phyloP scores from a whole-genome alignment of 2,329 filamentous ascomycete genomes.

The Balansia obtecta region DNA sequence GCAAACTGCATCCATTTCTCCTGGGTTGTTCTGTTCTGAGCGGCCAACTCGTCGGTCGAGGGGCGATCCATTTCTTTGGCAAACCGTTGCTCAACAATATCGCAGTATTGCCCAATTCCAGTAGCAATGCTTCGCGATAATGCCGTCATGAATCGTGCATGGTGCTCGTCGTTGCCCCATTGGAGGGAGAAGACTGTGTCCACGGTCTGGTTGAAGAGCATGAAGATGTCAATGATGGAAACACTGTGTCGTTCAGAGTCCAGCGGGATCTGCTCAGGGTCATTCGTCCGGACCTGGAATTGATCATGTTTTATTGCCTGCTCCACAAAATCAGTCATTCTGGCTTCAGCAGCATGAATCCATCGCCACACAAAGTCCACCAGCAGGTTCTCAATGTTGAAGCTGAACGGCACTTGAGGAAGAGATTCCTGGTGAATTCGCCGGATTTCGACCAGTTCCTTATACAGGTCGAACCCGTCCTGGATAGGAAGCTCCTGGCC shows the following conservation, averaged over 20 bases:
- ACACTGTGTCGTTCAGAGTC: constrained; percentile 86
- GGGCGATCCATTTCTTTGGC: constrained; percentile 85
- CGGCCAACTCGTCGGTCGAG: constrained; percentile 75
- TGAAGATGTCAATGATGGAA: constrained; percentile 86
- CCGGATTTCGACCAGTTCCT: constrained; percentile 74
- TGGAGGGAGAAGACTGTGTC: constrained; percentile 76
- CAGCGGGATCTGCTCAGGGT: constrained; percentile 47
- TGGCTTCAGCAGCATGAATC: constrained; percentile 70
- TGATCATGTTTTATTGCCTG: constrained; percentile 82
- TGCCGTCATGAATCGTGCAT: constrained; percentile 94
- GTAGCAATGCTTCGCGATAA: constrained; percentile 73
- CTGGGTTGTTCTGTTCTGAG: constrained; percentile 66
- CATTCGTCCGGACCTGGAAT: constrained; percentile 62
- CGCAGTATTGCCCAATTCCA: constrained; percentile 81
- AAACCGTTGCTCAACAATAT: constrained; percentile 77
- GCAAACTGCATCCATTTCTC: constrained; percentile 90
- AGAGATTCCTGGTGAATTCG: constrained; percentile 66
- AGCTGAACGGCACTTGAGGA: constrained; percentile 64
- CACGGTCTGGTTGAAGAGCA: constrained; percentile 82
- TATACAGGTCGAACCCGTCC: constrained; percentile 91
- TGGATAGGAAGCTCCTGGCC: constrained; percentile 71
- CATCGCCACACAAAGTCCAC: constrained; percentile 94
- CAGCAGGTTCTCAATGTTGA: constrained; percentile 75
- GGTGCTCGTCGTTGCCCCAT: constrained; percentile 88
- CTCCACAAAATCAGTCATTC: constrained; percentile 74